These are phyloP conservation scores for Neurospora sp. DNA, from an alignment of 2,329 filamentous ascomycete genomes.

Conservation along the genomic window DNA sequence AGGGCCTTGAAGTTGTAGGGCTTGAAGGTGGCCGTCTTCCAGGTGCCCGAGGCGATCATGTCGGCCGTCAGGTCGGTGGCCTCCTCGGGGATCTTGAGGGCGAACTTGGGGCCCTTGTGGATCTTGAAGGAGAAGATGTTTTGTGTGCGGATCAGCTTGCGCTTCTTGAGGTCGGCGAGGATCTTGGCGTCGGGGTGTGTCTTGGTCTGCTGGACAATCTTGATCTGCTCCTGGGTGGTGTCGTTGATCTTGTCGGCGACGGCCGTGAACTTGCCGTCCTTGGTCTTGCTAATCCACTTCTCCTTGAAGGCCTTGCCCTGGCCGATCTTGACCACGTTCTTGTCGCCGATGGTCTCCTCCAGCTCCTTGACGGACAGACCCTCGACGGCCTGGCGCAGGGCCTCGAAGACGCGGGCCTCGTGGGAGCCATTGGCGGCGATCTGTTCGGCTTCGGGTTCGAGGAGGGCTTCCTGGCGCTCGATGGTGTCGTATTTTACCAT, in stretches of 20 bases:
- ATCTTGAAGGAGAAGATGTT: slow-evolving; percentile 82
- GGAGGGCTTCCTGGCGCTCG: slow-evolving; percentile 64
- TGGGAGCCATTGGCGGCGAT: slow-evolving; percentile 69
- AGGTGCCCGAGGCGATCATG: slow-evolving; percentile 78
- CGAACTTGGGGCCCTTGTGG: slow-evolving; percentile 78
- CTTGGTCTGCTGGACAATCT: slow-evolving; percentile 59
- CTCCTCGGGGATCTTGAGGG: slow-evolving; percentile 79
- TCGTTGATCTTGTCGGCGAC: slow-evolving; percentile 65
- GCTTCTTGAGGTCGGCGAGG: slow-evolving; percentile 76
- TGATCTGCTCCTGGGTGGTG: slow-evolving; percentile 64
- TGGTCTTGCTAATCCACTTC: slow-evolving; percentile 58
- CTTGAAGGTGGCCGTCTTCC: slow-evolving; percentile 91
- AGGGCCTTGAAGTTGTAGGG: slow-evolving; percentile 45
- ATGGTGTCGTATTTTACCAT: slow-evolving; percentile 83
- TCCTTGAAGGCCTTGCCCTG: slow-evolving; percentile 87
- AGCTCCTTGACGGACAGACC: slow-evolving; percentile 73
- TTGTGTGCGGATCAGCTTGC: slow-evolving; percentile 74
- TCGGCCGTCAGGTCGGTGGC: slow-evolving; percentile 92
- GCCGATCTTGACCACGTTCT: slow-evolving; percentile 70
- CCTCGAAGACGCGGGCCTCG: slow-evolving; percentile 74
- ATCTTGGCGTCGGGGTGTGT: slow-evolving; percentile 64
- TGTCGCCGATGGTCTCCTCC: slow-evolving; percentile 59
- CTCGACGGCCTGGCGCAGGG: slow-evolving; percentile 60
- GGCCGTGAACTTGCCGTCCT: slow-evolving; percentile 45
- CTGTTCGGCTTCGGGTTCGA: slow-evolving; percentile 65